phyloP scores from a whole-genome alignment of 2,329 filamentous ascomycete genomes.

The Colletotrichum liaoningense region DNA sequence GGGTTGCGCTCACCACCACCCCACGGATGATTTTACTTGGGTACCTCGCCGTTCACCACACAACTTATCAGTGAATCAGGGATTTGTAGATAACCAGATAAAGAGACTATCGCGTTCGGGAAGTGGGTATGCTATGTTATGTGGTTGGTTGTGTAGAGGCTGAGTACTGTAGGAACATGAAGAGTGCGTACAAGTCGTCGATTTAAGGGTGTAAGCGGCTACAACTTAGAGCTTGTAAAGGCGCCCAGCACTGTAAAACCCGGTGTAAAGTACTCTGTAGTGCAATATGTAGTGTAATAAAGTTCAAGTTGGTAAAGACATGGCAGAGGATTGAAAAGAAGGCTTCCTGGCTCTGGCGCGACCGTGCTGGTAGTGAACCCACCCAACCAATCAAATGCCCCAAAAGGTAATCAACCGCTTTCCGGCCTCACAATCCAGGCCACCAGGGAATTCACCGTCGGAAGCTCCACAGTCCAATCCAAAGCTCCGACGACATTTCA shows the following conservation, averaged over 20 bases:
- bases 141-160: not conserved
- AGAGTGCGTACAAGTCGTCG: not conserved
- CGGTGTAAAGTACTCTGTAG: not conserved
- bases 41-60: not conserved
- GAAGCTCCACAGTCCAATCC: constrained; percentile 34
- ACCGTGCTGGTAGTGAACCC: not conserved
- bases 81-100: not conserved
- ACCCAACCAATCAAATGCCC: constrained; percentile 7
- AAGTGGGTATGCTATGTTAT: not conserved
- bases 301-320: not conserved
- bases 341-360: not conserved
- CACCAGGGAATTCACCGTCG: constrained; percentile 1
- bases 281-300: not conserved
- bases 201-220: not conserved
- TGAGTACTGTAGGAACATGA: not conserved
- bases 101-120: not conserved
- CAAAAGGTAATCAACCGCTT: not conserved
- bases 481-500: constrained; percentile 36
- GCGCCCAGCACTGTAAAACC: not conserved
- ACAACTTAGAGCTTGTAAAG: no score
- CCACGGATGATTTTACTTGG: not conserved
- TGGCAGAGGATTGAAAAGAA: not conserved
- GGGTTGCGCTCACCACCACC: not conserved
- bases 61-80: not conserved
- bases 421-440: constrained; percentile 24